Evolutionary conservation across 805 yeast species (phyloP).

Genomic region (Scheffersomyces coipomensis): DNA sequence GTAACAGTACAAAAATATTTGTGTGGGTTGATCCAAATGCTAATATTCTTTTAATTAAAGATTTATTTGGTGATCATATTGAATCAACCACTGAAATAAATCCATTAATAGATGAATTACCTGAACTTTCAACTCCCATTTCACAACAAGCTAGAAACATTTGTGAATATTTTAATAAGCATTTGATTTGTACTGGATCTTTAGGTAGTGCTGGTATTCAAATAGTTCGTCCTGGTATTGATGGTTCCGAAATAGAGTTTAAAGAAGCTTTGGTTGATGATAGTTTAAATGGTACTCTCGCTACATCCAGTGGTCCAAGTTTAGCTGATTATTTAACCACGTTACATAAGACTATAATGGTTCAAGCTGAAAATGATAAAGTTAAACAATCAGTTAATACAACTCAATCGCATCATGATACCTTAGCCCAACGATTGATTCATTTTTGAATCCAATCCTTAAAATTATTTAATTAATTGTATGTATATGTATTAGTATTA

Average conservation of each 20-base stretch:
- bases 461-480: too few relatives aligned
- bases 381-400: slow-evolving; percentile 25
- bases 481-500: too few relatives aligned
- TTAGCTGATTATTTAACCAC: slow-evolving; percentile 66
- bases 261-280: slow-evolving; percentile 74
- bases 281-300: slow-evolving; percentile 35
- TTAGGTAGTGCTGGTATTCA: slow-evolving; percentile 46
- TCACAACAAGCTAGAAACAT: slow-evolving; percentile 67
- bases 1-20: slow-evolving; percentile 59
- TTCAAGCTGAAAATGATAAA: slow-evolving; percentile 48
- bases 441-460: too few relatives aligned
- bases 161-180: slow-evolving; percentile 48
- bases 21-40: slow-evolving; percentile 73
- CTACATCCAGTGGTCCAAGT: slow-evolving; percentile 43
- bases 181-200: slow-evolving; percentile 25
- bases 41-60: slow-evolving; percentile 64
- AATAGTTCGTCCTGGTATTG: slow-evolving; percentile 63
- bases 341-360: slow-evolving; percentile 63
- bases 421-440: slow-evolving; percentile 39
- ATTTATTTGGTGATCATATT: slow-evolving; percentile 63
- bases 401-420: slow-evolving; percentile 25
- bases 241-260: slow-evolving; percentile 54
- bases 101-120: slow-evolving; percentile 57
- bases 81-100: slow-evolving; percentile 46
- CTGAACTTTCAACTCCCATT: slow-evolving; percentile 66